Conservation (phyloP, 148 eudicot species). For the Spergularia marina region DNA sequence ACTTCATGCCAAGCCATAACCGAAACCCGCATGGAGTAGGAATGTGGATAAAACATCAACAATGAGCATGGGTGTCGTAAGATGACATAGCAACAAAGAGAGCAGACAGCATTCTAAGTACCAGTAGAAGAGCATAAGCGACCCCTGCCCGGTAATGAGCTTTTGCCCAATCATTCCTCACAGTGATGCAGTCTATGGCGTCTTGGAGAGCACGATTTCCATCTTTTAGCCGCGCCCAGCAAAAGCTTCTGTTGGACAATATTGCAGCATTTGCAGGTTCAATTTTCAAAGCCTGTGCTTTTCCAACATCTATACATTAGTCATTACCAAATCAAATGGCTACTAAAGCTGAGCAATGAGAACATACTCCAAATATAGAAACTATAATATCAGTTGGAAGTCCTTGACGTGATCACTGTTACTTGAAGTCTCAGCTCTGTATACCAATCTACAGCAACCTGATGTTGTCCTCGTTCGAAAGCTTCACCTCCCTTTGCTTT, state of each 20-base stretch:
- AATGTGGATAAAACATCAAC: no score
- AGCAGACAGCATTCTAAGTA: not conserved
- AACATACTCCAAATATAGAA: no score
- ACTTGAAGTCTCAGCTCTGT: slow-evolving; percentile 2
- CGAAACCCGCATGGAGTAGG: no score
- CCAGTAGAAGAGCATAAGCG: slow-evolving; percentile 11
- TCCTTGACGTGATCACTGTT: no score
- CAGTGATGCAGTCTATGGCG: slow-evolving; percentile 9
- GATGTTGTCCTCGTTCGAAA: not conserved
- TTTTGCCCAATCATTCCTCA: slow-evolving; percentile 11
- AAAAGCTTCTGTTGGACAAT: slow-evolving; percentile 15
- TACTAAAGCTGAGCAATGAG: not conserved
- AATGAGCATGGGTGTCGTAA: not conserved
- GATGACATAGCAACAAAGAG: not conserved
- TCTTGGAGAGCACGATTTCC: slow-evolving; percentile 4
- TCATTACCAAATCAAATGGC: not conserved
- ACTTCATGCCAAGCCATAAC: no score
- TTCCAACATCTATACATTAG: not conserved
- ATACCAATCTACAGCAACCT: slow-evolving; percentile 13
- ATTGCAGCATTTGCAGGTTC: slow-evolving; percentile 16
- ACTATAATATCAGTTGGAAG: no score
- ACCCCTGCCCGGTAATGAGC: slow-evolving; percentile 24
- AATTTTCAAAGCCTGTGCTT: slow-evolving; percentile 5
- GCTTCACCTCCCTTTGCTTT: slow-evolving; percentile 18
- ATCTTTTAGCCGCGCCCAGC: slow-evolving; percentile 9